Evolutionary conservation across 2,329 filamentous ascomycete genomes (phyloP), one percentile per base, ranked within the genome.

Genomic region (Colletotrichum phormii): DNA sequence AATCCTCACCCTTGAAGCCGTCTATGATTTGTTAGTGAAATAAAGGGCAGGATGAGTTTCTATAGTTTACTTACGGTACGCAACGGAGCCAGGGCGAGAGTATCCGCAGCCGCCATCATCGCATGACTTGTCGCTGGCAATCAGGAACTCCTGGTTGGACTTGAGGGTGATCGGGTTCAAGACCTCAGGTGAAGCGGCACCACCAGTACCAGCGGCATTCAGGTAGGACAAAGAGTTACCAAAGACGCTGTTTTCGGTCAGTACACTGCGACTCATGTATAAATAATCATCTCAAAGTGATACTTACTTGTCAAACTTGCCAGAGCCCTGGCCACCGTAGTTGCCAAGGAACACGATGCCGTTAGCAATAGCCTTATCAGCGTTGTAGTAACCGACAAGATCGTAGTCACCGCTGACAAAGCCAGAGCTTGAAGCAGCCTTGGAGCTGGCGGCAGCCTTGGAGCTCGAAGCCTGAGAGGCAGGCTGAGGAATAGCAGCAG

Each of bases 1-100:
- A 72, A 77, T 90, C 88, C 35, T 88, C 85, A 62, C 93, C 93
- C 51, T 83, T 87, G 82, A 94, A 95, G 73, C 93, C 94, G 82
- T 94, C 89, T 92, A 75, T 57, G 42, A 24, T 58, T 60, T 42
- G 58, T 75, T 67, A 77, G 73, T 18, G 9, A 7, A 13, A 13
- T n/a, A 5, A 11, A 8, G 9, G 13, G n/a, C 37, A 29, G 37
- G 8, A 9, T 2, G 31, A 26, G 24, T 6, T 9, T 12, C 13
- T 13, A 9, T 15, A 12, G 59, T 33, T 15, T 13, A 22, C 81
- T 51, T 80, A 85, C 84, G 85, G 80, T 87, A 87, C 13, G 85
- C 85, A 24, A 87, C 80, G 6, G 85, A 79, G 4, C 78, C 77
- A 46, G 81, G 82, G 53, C 85, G 85, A n/a, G 80, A 77, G 79